phyloP scores from a whole-genome alignment of 2,329 filamentous ascomycete species.

The Bipolaris victoriae region DNA sequence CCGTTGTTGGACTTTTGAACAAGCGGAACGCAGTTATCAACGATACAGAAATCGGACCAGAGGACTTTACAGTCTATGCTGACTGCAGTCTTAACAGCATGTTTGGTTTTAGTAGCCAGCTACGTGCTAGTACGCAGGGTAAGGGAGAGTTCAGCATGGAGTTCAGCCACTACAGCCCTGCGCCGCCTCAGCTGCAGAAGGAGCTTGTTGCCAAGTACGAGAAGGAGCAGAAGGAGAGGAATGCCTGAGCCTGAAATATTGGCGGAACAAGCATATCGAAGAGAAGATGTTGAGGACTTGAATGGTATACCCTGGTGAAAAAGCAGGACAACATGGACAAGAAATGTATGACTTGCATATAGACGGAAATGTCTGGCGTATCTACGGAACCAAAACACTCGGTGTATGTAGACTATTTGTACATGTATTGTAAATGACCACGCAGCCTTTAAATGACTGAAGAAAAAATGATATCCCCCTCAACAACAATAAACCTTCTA shows the following conservation, averaged over 20 bases:
- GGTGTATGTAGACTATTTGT: constrained; percentile 25
- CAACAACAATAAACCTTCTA: neutral
- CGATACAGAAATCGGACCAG: constrained; percentile 90
- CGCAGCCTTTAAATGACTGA: constrained; percentile 3
- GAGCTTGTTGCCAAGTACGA: constrained; percentile 72
- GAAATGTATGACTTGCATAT: constrained; percentile 25
- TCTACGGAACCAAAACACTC: constrained; percentile 7
- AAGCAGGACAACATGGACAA: neutral
- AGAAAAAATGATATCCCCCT: constrained; percentile 23
- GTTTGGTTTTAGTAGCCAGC: constrained; percentile 94
- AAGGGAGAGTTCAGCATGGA: constrained; percentile 99
- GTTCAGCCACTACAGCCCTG: constrained; percentile 92
- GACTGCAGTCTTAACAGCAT: constrained; percentile 95
- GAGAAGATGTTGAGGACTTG: neutral
- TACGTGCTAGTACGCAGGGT: constrained; percentile 92
- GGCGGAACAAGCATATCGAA: constrained; percentile 24
- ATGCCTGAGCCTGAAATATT: constrained; percentile 57
- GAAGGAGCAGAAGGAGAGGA: constrained; percentile 69
- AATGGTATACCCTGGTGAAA: neutral
- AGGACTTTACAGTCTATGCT: constrained; percentile 91
- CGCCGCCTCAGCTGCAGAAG: constrained; percentile 86
- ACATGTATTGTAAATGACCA: constrained; percentile 21
- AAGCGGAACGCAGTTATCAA: constrained; percentile 95
- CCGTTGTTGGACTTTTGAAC: constrained; percentile 92
- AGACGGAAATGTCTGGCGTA: constrained; percentile 25